Evolutionary conservation across 2,329 filamentous ascomycete genomes (phyloP).

Genomic region (Trichoderma aggressivum): DNA sequence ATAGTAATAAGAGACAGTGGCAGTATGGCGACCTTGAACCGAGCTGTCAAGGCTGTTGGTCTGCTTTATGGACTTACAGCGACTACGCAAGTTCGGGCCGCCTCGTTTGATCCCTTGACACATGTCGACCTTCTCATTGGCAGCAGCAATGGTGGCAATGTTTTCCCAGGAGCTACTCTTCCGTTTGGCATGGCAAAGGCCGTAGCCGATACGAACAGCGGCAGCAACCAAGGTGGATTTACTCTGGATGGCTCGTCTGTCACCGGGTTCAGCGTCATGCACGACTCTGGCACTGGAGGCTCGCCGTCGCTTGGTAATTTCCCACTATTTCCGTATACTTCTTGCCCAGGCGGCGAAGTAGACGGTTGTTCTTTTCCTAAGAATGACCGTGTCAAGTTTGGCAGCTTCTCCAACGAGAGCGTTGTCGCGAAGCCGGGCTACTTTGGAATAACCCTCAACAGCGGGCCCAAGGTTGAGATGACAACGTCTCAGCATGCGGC

Average conservation of each 20-base stretch:
- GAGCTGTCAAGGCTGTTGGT: background rate
- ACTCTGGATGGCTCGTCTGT: slow-evolving; percentile 48
- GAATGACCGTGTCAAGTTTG: slow-evolving; percentile 37
- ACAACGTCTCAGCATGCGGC: slow-evolving; percentile 63
- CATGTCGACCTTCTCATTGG: slow-evolving; percentile 40
- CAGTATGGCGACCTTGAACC: background rate
- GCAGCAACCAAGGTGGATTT: slow-evolving; percentile 56
- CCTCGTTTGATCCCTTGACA: slow-evolving; percentile 26
- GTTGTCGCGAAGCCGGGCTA: slow-evolving; percentile 61
- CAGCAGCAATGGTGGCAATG: slow-evolving; percentile 36
- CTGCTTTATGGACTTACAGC: background rate
- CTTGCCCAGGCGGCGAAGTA: slow-evolving; percentile 59
- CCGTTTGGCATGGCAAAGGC: slow-evolving; percentile 54
- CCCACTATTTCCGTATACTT: slow-evolving; percentile 64
- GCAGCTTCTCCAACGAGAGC: slow-evolving; percentile 46
- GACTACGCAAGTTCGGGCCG: background rate
- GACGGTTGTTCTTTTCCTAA: slow-evolving; percentile 60
- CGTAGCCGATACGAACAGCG: slow-evolving; percentile 44
- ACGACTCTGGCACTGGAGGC: slow-evolving; percentile 57
- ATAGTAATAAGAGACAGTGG: background rate
- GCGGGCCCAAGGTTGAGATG: slow-evolving; percentile 61
- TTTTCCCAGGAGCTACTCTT: slow-evolving; percentile 43
- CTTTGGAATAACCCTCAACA: slow-evolving; percentile 59
- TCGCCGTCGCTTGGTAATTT: slow-evolving; percentile 68
- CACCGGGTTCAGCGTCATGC: slow-evolving; percentile 55